A percentile compares a stretch with the other conserved stretches of the same genome.
Conservation (phyloP, 345 rosid species). For the Brassica nigra region DNA sequence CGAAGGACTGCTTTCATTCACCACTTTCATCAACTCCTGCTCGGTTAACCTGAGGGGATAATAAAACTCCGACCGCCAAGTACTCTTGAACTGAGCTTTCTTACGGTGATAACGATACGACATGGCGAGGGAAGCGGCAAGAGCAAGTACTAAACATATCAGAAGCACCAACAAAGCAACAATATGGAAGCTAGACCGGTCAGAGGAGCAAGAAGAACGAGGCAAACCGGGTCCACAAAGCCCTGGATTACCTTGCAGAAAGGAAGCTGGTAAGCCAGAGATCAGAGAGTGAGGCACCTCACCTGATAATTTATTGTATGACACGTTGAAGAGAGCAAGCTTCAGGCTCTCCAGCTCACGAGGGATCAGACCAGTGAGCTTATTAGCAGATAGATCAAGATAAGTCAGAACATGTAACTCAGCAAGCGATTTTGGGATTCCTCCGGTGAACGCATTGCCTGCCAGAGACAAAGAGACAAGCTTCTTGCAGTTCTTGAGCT, state of each 20-base stretch:
- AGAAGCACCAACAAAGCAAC: constrained; percentile 53
- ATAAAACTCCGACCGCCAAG: constrained; percentile 82
- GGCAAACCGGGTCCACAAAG: constrained; percentile 90
- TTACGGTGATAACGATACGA: constrained; percentile 55
- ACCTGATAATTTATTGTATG: constrained; percentile 77
- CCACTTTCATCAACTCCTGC: constrained; percentile 61
- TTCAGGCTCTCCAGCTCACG: constrained; percentile 73
- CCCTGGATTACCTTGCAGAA: constrained; percentile 76
- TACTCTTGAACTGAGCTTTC: constrained; percentile 51
- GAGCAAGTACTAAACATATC: constrained; percentile 64
- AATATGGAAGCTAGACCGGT: constrained; percentile 45
- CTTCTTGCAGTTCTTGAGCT: constrained; percentile 75
- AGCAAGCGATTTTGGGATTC: constrained; percentile 71
- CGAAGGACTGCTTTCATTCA: constrained; percentile 66
- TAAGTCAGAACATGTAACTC: constrained; percentile 85
- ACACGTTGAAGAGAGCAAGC: constrained; percentile 91
- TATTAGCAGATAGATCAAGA: constrained; percentile 87
- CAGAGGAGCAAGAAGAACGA: constrained; percentile 51
- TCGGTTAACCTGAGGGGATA: constrained; percentile 79
- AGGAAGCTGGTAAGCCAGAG: constrained; percentile 91
- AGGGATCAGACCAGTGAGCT: constrained; percentile 78
- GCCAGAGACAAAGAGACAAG: constrained; percentile 84
- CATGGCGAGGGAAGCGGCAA: constrained; percentile 48
- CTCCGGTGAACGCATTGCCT: constrained; percentile 61
- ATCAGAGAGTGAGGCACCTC: constrained; percentile 67